Conservation (phyloP, 257 asterid genomes). For the Solanum bukasovii region DNA sequence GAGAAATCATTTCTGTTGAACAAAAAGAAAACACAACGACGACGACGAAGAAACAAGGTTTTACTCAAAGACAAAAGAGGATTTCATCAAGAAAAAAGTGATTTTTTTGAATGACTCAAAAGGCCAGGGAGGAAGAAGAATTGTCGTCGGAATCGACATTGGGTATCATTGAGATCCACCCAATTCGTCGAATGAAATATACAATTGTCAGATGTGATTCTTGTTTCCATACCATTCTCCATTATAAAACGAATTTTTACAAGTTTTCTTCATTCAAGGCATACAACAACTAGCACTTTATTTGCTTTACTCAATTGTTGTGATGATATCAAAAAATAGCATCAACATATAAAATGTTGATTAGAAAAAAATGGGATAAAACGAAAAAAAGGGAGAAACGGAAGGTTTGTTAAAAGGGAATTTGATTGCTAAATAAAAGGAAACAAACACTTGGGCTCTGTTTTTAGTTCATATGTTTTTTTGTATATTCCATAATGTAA, state of each 20-base stretch:
- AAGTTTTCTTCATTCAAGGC: constrained; percentile 2
- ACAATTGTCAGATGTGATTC: not conserved
- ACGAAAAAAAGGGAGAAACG: not conserved
- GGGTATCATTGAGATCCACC: not conserved
- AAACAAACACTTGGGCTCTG: not conserved
- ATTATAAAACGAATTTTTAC: not conserved
- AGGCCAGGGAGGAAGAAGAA: constrained; percentile 13
- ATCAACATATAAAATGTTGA: not conserved
- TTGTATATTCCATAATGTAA: not conserved
- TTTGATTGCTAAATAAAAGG: not conserved
- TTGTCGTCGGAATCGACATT: constrained; percentile 23
- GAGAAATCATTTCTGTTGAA: constrained; percentile 22
- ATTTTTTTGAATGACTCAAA: constrained; percentile 6
- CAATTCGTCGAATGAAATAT: not conserved
- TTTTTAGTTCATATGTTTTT: not conserved
- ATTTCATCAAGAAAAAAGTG: not conserved
- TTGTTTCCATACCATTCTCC: constrained; percentile 10
- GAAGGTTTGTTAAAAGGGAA: not conserved
- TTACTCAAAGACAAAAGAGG: not conserved
- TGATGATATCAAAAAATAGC: not conserved
- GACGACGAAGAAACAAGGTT: not conserved
- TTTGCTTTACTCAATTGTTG: not conserved
- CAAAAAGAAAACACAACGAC: constrained; percentile 4
- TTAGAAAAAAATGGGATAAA: not conserved
- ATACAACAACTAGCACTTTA: not conserved